Conservation (phyloP, 805 yeast genomes). For the Pichia deserticola region DNA sequence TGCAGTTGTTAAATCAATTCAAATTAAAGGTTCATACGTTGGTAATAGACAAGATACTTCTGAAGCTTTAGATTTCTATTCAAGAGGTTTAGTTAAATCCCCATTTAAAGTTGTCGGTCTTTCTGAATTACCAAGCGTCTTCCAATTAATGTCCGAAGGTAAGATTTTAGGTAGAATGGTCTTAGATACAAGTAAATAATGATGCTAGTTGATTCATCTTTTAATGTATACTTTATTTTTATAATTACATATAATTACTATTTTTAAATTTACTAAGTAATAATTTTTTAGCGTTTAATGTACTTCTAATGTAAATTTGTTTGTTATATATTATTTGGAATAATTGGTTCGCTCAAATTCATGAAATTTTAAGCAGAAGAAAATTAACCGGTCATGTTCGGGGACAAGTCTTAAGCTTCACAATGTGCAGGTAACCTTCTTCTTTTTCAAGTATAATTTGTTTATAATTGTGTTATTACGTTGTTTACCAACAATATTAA, state of each 20-base stretch:
- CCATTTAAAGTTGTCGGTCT: constrained; percentile 70
- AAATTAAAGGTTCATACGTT: constrained; percentile 75
- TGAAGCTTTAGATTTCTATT: constrained; percentile 66
- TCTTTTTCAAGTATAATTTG: too few relatives aligned
- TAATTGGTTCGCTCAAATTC: too few relatives aligned
- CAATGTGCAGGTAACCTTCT: too few relatives aligned
- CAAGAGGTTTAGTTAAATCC: constrained; percentile 57
- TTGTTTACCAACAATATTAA: too few relatives aligned
- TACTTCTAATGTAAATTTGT: too few relatives aligned
- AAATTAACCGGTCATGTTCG: too few relatives aligned
- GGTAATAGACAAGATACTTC: constrained; percentile 85
- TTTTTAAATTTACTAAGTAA: too few relatives aligned
- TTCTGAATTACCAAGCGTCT: constrained; percentile 61
- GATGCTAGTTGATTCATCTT: neutral
- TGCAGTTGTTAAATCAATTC: constrained; percentile 65
- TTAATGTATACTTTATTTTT: neutral
- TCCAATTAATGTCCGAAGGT: constrained; percentile 74
- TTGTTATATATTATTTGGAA: too few relatives aligned
- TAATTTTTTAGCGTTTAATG: too few relatives aligned
- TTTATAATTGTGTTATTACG: too few relatives aligned
- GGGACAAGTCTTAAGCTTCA: too few relatives aligned
- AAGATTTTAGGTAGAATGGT: constrained; percentile 85
- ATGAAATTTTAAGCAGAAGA: too few relatives aligned
- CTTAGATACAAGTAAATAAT: constrained; percentile 62
- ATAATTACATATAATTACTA: neutral